phyloP scores from a whole-genome alignment of 2,329 filamentous ascomycete species.

The Exophiala oligosperma region DNA sequence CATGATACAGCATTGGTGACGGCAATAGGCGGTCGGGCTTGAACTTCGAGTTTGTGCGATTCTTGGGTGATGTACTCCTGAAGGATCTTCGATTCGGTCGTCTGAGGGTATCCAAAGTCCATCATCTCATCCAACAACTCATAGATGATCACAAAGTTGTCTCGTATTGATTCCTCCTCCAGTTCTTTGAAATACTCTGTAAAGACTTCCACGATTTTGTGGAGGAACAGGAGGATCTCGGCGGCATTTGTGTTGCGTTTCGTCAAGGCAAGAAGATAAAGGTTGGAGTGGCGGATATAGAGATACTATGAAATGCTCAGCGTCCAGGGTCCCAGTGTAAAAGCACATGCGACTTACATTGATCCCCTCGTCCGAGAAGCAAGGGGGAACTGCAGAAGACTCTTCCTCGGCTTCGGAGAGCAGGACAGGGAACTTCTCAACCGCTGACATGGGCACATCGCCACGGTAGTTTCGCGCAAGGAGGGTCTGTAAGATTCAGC shows the following conservation, averaged over 20 bases:
- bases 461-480: slow-evolving; percentile 97
- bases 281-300: slow-evolving; percentile 98
- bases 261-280: slow-evolving; percentile 94
- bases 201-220: slow-evolving; percentile 98
- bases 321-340: neutral
- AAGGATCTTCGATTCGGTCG: slow-evolving; percentile 95
- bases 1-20: slow-evolving; percentile 98
- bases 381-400: slow-evolving; percentile 93
- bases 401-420: slow-evolving; percentile 99
- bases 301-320: slow-evolving; percentile 67
- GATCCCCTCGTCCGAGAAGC: slow-evolving; percentile 97
- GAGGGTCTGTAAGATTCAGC: slow-evolving; percentile 68
- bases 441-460: slow-evolving; percentile 98
- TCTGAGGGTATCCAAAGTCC: slow-evolving; percentile 99
- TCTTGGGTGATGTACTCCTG: slow-evolving; percentile 99
- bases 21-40: slow-evolving; percentile 92
- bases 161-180: slow-evolving; percentile 96
- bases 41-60: slow-evolving; percentile 96
- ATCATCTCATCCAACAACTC: slow-evolving; percentile 99
- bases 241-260: slow-evolving; percentile 99
- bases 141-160: slow-evolving; percentile 99
- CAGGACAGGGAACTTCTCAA: slow-evolving; percentile 95
- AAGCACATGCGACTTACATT: slow-evolving; percentile 64
- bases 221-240: slow-evolving; percentile 96
- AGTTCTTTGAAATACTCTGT: slow-evolving; percentile 99